A percentile compares a stretch with the other conserved stretches of the same genome.
Evolutionary conservation across 108 stramenopile species (phyloP).

Genomic region (Discostella stelligeroides): DNA sequence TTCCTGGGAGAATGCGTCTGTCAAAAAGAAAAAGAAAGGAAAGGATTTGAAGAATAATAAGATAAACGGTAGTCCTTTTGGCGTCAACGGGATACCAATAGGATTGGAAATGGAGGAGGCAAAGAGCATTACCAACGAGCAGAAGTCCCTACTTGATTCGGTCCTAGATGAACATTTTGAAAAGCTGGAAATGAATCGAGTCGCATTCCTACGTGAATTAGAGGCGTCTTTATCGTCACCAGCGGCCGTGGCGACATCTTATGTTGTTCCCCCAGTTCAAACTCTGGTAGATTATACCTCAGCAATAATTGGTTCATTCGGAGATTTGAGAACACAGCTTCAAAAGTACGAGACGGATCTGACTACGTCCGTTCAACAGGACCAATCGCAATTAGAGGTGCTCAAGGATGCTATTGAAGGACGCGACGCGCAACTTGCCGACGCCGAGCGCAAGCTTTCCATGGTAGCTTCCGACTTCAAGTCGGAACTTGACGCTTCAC

Average conservation of each 20-base stretch:
- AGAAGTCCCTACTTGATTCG: conserved; percentile 22
- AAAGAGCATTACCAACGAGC: conserved; percentile 7
- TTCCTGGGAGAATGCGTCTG: conserved; percentile 40
- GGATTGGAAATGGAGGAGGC: conserved; percentile 2
- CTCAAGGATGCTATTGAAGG: conserved; percentile 56
- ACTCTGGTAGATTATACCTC: conserved; percentile 41
- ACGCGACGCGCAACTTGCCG: conserved; percentile 53
- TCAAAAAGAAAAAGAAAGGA: conserved; percentile 28
- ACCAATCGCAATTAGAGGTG: conserved; percentile 58
- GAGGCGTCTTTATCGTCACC: conserved; percentile 38
- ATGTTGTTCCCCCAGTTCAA: conserved; percentile 45
- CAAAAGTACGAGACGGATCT: conserved; percentile 58
- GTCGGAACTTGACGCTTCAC: conserved; percentile 53
- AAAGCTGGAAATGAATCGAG: conserved; percentile 68
- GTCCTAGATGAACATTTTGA: conserved; percentile 54
- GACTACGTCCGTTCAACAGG: conserved; percentile 56
- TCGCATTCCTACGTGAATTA: conserved; percentile 41
- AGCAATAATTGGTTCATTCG: conserved; percentile 46
- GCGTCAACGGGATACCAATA: conserved; percentile 5
- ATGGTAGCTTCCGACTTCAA: conserved; percentile 53
- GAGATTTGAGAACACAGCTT: conserved; percentile 53
- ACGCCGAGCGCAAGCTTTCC: conserved; percentile 48
- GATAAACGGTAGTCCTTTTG: conserved; percentile 3
- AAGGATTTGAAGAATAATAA: conserved; percentile 10
- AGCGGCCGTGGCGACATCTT: conserved; percentile 37